phyloP scores from a whole-genome alignment of 768 basidiomycete genomes.

The Baorangia bicolor region DNA sequence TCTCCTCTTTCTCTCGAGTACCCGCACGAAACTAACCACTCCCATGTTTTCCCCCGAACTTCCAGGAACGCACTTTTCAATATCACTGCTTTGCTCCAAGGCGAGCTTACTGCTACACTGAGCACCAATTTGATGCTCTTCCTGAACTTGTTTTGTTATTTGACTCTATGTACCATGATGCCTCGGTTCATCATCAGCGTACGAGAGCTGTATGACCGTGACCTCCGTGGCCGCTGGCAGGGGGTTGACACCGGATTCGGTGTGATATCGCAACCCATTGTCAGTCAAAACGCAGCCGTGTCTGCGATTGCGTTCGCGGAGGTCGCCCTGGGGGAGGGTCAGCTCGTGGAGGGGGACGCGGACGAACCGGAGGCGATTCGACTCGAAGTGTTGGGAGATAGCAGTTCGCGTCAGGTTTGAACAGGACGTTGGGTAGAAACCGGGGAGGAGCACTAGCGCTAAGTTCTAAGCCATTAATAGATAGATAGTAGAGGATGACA shows the following conservation, averaged over 20 bases:
- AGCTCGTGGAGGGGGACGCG: not conserved
- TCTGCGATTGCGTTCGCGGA: not conserved
- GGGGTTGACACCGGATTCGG: slow-evolving; percentile 8
- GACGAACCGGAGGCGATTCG: not conserved
- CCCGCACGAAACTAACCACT: too few species aligned
- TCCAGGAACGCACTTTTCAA: not conserved
- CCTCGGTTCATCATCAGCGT: slow-evolving; percentile 11
- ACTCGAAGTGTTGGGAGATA: not conserved
- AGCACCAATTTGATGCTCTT: not conserved
- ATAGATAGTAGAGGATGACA: not conserved
- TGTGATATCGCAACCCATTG: not conserved
- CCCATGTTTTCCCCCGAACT: too few species aligned
- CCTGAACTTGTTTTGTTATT: not conserved
- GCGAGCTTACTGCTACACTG: too few species aligned
- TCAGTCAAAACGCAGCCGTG: too few species aligned
- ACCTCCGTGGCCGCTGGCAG: not conserved
- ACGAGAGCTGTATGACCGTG: not conserved
- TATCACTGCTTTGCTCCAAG: too few species aligned
- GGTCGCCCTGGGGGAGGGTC: not conserved
- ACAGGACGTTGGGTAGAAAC: not conserved
- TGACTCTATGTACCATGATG: not conserved
- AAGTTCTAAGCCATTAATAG: too few species aligned
- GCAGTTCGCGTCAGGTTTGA: not conserved
- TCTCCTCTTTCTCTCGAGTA: too few species aligned
- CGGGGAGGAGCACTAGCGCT: too few species aligned